Conservation (phyloP, 371 early-diverging fungal species). For the Zychaea mexicana region DNA sequence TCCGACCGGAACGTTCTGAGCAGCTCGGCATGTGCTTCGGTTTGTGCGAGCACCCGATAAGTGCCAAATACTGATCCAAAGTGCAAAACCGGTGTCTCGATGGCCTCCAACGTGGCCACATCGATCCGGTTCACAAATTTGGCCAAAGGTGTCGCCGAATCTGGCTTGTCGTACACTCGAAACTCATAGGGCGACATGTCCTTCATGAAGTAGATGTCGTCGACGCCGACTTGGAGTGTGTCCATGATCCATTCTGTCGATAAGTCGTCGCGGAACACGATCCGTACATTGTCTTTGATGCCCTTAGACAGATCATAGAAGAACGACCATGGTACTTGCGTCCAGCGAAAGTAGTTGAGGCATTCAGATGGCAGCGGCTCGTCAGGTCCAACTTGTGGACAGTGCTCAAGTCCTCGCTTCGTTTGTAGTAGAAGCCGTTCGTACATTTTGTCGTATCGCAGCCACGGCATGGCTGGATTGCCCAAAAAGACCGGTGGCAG, state of each 20-base stretch:
- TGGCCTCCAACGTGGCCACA: conserved; percentile 38
- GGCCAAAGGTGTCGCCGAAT: conserved; percentile 43
- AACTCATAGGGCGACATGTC: conserved; percentile 57
- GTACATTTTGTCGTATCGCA: conserved; percentile 53
- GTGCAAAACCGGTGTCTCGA: conserved; percentile 47
- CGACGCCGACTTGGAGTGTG: conserved; percentile 15
- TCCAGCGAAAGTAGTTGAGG: conserved; percentile 60
- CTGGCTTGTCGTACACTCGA: conserved; percentile 53
- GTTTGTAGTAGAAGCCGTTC: conserved; percentile 57
- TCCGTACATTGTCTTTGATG: conserved; percentile 30
- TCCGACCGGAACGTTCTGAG: conserved; percentile 40
- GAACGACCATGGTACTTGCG: conserved; percentile 59
- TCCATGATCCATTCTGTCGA: conserved; percentile 43
- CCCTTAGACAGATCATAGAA: conserved; percentile 49
- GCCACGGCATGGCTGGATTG: conserved; percentile 61
- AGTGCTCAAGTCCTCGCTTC: conserved; percentile 60
- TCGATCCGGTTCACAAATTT: conserved; percentile 46
- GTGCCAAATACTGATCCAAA: conserved; percentile 62
- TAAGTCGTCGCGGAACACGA: conserved; percentile 40
- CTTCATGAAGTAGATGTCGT: conserved; percentile 49
- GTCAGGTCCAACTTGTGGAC: conserved; percentile 32
- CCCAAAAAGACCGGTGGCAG: conserved; percentile 62
- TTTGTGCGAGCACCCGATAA: conserved; percentile 53
- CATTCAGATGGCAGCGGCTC: conserved; percentile 57
- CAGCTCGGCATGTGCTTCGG: conserved; percentile 35